phyloP scores from a whole-genome alignment of 202 grass and related monocot species.

The Bolboschoenoplectus hybrid region DNA sequence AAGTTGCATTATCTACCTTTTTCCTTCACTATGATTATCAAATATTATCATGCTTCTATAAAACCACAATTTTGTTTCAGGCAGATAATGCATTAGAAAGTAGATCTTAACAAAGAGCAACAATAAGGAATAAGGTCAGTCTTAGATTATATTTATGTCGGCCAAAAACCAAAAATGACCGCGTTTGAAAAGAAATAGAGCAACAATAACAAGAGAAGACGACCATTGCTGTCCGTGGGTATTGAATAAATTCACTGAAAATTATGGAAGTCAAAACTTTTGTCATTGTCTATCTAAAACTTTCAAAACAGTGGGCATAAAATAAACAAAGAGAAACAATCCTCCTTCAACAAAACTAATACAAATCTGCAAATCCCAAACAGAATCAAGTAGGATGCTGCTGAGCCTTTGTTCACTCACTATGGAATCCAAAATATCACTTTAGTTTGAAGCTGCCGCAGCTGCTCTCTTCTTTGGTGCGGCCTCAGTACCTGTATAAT shows the following conservation, averaged over 20 bases:
- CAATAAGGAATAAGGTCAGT: too few relatives aligned
- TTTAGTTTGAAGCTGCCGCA: conserved; percentile 51
- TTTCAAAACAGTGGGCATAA: background rate
- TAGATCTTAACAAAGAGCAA: too few relatives aligned
- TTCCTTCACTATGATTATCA: too few relatives aligned
- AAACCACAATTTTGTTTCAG: too few relatives aligned
- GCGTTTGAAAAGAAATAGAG: too few relatives aligned
- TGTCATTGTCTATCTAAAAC: background rate
- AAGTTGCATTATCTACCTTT: too few relatives aligned
- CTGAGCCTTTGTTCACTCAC: background rate
- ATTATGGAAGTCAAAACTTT: background rate
- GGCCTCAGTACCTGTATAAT: conserved; percentile 57
- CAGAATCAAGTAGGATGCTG: background rate
- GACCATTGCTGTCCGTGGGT: background rate
- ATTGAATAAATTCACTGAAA: conserved; percentile 13
- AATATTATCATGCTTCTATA: too few relatives aligned
- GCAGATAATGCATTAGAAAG: too few relatives aligned
- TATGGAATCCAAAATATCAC: background rate
- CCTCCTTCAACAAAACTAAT: conserved; percentile 5
- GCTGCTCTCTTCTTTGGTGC: conserved; percentile 65
- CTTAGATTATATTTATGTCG: background rate
- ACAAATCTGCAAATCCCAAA: background rate
- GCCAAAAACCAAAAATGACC: background rate
- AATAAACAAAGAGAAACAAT: conserved; percentile 11
- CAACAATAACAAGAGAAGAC: background rate